Base-by-base conservation (phyloP, 2,329 filamentous ascomycete genomes). In the Aspergillus novofumigatus region DNA sequence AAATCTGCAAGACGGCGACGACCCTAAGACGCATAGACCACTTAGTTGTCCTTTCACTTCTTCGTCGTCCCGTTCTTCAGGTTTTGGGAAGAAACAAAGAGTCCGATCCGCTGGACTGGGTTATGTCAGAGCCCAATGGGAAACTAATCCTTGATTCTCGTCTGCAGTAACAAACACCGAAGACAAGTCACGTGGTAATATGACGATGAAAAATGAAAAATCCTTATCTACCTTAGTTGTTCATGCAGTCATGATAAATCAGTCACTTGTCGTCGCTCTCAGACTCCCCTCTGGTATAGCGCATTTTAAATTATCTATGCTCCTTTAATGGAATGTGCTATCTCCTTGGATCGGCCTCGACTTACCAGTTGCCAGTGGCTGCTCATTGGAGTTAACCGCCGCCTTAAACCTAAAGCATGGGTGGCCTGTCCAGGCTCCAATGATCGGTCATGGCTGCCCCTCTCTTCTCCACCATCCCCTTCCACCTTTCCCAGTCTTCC, bases 91-190 rank as follows among this genome's bases (percentile, higher is more conserved):
- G 56, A 57, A 49, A 60, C 61, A 50, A 56, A 28, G 49, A 57
- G 53, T 51, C 63, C 62, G 62, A 53, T 64, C 65, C 65, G 64
- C 58, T 61, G 65, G 65, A 57, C 64, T 66, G 65, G 65, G 62
- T 23, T 23, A 45, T 45, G 42, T 11, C 42, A 45, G 42, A 45
- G 42, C 10, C 42, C 42, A 45, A 23, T 23, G 20, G 32, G 32
- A 38, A 38, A 38, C 17, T 38, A 38, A 38, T n/a, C 32, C 32
- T 32, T 38, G 32, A 17, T 14, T 17, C 7, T 38, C 5, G 32
- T 38, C 14, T 17, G 32, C 14, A 17, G 32, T 29, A 29, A 4
- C 14, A 38, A 17, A 38, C 14, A 7, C 32, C 14, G 32, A 23
- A 45, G 20, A 11, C 42, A 23, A 45, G 3, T 45, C 42, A 45